These are phyloP conservation scores for Neofusicoccum umdonicola DNA, from an alignment of 2,329 filamentous ascomycete species.

Conservation along the genomic window DNA sequence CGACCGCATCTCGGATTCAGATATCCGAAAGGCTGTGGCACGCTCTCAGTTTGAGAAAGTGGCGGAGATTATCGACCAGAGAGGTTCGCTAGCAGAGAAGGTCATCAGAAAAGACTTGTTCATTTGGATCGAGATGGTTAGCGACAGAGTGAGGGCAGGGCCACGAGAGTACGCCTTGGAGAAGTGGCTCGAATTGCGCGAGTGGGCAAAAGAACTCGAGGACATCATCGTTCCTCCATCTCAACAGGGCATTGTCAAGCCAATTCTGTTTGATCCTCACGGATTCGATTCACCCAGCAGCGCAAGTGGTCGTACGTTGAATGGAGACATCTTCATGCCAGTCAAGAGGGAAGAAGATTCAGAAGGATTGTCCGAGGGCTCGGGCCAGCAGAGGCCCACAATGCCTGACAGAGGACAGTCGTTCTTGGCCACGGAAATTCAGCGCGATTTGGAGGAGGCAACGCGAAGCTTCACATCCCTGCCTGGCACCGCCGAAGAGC, in stretches of 20 bases:
- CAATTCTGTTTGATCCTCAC: neutral
- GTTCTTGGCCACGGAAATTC: slow-evolving; percentile 48
- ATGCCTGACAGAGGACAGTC: slow-evolving; percentile 47
- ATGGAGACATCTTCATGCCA: neutral
- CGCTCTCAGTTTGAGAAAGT: neutral
- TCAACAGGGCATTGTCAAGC: neutral
- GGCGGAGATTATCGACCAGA: neutral
- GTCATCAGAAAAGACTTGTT: slow-evolving; percentile 8
- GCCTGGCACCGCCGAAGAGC: slow-evolving; percentile 1
- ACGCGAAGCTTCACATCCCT: neutral
- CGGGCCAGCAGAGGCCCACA: slow-evolving; percentile 36
- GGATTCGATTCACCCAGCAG: neutral
- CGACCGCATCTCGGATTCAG: neutral
- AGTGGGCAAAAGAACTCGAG: neutral
- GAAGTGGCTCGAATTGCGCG: neutral
- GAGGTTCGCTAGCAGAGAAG: neutral
- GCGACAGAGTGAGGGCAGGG: neutral
- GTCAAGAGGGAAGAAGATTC: neutral
- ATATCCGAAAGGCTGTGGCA: neutral
- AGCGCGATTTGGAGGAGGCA: slow-evolving; percentile 46
- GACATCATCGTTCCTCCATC: neutral
- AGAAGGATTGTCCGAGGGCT: neutral
- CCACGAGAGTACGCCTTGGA: neutral
- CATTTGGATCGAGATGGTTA: neutral
- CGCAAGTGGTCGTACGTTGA: neutral